Conservation (phyloP, 108 stramenopile genomes). For the Cylindrotheca closterium region DNA sequence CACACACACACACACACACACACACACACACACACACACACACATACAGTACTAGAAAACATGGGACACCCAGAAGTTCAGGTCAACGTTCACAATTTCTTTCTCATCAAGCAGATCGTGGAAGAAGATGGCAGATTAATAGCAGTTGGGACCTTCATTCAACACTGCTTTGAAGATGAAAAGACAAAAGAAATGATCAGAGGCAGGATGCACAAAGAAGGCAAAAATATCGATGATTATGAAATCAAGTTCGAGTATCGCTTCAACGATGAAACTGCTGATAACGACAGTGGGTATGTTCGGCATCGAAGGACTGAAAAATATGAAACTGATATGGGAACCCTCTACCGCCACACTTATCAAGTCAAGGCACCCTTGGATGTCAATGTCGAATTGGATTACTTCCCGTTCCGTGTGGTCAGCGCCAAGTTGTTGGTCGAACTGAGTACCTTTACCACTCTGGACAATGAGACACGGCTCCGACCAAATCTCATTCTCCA, state of each 20-base stretch:
- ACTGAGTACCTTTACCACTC: neutral
- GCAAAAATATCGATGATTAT: too few relatives aligned
- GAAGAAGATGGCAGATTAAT: neutral
- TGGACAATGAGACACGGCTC: neutral
- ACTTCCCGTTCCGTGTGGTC: neutral
- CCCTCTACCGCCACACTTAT: neutral
- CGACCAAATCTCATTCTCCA: constrained; percentile 1
- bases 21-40: too few relatives aligned
- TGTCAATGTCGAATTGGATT: neutral
- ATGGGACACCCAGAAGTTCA: neutral
- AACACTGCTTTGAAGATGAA: neutral
- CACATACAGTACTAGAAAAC: too few relatives aligned
- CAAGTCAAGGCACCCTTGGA: neutral
- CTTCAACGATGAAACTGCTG: constrained; percentile 5
- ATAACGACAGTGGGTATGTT: neutral
- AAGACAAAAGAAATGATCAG: neutral
- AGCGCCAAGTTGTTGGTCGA: neutral
- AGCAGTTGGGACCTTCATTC: neutral
- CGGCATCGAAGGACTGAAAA: neutral
- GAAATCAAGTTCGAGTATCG: constrained; percentile 4
- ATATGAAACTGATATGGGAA: neutral
- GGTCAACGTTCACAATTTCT: neutral
- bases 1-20: too few relatives aligned
- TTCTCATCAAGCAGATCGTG: neutral
- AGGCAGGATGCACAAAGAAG: too few relatives aligned